Conservation (phyloP, 805 yeast genomes). For the Yamadazyma insecticola region DNA sequence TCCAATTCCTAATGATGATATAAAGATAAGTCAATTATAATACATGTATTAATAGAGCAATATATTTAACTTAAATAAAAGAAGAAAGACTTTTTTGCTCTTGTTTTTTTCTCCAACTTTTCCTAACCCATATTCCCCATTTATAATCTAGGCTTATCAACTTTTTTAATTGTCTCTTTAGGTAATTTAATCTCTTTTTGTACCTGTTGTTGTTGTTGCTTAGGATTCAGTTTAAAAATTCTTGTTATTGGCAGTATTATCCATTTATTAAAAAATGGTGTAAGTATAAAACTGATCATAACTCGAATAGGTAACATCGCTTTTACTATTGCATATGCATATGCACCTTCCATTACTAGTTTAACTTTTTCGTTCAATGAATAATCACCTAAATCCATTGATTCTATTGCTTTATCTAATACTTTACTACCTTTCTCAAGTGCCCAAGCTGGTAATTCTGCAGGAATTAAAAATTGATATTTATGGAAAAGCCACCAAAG, state of each 20-base stretch:
- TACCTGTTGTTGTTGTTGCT: constrained; percentile 1
- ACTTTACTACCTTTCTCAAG: constrained; percentile 54
- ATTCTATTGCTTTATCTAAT: constrained; percentile 49
- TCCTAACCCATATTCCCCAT: no score
- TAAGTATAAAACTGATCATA: constrained; percentile 43
- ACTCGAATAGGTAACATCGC: constrained; percentile 52
- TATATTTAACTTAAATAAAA: constrained; percentile 40
- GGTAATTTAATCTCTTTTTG: neutral
- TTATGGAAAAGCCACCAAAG: constrained; percentile 65
- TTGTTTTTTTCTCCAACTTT: constrained; percentile 17
- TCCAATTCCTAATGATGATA: constrained; percentile 9
- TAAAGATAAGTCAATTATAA: constrained; percentile 8
- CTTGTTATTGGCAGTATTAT: constrained; percentile 43
- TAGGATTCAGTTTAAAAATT: constrained; percentile 12
- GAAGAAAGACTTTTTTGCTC: constrained; percentile 45
- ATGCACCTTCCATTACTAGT: constrained; percentile 65
- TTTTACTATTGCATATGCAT: constrained; percentile 69
- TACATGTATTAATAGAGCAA: constrained; percentile 27
- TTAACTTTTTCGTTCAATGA: constrained; percentile 49
- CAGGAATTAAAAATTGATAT: constrained; percentile 45
- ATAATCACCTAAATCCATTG: constrained; percentile 25
- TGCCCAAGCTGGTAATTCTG: constrained; percentile 56
- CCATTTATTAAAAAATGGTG: constrained; percentile 55
- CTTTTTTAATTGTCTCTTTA: constrained; percentile 15
- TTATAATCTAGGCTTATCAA: constrained; percentile 33